Conservation (phyloP, 495 filamentous ascomycete genomes). For the Podospora australis region DNA sequence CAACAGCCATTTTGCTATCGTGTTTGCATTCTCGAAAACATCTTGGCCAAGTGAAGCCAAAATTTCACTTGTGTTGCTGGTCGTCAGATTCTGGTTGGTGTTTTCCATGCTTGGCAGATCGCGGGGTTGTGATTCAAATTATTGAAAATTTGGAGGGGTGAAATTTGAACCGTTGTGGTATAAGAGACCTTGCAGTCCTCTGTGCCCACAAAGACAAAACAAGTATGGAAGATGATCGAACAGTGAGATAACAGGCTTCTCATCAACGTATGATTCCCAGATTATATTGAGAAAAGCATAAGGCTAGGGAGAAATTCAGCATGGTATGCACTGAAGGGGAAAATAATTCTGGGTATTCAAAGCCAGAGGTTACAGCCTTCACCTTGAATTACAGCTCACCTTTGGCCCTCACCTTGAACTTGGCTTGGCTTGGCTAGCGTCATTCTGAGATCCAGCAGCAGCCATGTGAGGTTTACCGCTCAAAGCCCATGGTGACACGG, state of each 20-base stretch:
- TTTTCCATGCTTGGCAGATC: slow-evolving; percentile 11
- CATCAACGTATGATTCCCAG: neutral
- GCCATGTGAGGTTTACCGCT: too few species aligned
- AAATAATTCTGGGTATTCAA: too few species aligned
- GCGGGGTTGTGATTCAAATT: neutral
- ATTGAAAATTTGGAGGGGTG: slow-evolving; percentile 1
- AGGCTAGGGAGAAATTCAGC: neutral
- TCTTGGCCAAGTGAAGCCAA: slow-evolving; percentile 8
- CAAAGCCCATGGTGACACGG: neutral
- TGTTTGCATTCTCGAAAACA: slow-evolving; percentile 28
- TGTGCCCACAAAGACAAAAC: neutral
- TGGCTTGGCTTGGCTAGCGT: slow-evolving; percentile 1
- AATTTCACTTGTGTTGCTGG: neutral
- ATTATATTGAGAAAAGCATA: neutral
- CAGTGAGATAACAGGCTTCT: neutral
- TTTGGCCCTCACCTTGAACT: neutral
- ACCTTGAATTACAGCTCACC: slow-evolving; percentile 3
- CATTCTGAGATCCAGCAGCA: neutral
- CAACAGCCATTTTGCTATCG: slow-evolving; percentile 26
- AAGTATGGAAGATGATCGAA: neutral
- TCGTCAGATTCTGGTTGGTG: neutral
- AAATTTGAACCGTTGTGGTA: neutral
- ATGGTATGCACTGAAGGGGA: neutral
- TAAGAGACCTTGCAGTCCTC: neutral
- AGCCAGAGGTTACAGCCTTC: neutral